These are phyloP conservation scores for Podaxis mareebaensis DNA, from an alignment of 768 basidiomycete species.

Conservation along the genomic window DNA sequence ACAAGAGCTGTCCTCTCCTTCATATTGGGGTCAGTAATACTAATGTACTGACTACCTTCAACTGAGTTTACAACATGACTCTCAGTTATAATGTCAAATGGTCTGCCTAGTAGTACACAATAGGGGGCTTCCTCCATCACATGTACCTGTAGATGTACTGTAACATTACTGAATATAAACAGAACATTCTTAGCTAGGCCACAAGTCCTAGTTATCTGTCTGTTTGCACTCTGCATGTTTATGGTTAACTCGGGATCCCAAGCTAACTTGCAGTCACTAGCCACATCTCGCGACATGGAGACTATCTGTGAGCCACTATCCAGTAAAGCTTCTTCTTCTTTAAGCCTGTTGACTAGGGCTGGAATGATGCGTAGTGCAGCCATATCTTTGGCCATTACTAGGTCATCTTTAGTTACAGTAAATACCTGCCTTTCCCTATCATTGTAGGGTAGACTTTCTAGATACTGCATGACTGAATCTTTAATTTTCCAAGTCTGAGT, in stretches of 20 bases:
- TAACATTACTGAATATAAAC: conserved; percentile 24
- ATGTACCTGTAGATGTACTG: conserved; percentile 29
- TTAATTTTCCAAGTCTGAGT: not conserved
- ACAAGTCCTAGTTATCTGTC: conserved; percentile 13
- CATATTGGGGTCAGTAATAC: conserved; percentile 26
- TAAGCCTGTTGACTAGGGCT: too few species aligned
- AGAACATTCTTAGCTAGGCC: conserved; percentile 23
- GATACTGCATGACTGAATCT: not conserved
- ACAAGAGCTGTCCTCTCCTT: conserved; percentile 5
- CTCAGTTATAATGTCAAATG: conserved; percentile 28
- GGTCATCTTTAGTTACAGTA: not conserved
- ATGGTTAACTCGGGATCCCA: conserved; percentile 24
- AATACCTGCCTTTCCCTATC: too few species aligned
- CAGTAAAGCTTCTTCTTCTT: too few species aligned
- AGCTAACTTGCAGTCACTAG: conserved; percentile 9
- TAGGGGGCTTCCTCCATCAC: conserved; percentile 27
- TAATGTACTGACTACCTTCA: too few species aligned
- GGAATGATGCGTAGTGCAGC: not conserved
- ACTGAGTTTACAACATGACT: too few species aligned
- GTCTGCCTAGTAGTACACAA: conserved; percentile 28
- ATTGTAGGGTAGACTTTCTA: too few species aligned
- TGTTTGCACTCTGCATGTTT: conserved; percentile 25
- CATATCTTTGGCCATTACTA: conserved; percentile 12
- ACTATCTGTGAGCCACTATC: conserved; percentile 29
- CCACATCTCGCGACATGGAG: conserved; percentile 21